Conservation (phyloP, 2,329 filamentous ascomycete species). For the Dryadomyces sulphureus region DNA sequence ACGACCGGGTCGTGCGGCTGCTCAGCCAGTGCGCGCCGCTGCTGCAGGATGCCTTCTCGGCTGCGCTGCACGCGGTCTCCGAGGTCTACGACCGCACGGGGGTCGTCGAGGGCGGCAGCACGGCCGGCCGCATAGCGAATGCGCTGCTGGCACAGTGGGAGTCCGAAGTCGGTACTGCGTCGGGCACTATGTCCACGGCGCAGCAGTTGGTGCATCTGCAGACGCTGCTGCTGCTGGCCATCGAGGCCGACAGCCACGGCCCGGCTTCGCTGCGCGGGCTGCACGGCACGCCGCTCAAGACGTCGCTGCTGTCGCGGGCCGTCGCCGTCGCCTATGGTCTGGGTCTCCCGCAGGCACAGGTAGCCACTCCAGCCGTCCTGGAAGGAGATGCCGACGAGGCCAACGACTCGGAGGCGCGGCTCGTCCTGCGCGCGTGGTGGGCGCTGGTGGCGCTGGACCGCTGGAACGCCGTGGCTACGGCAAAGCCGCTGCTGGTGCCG, state of each 20-base stretch:
- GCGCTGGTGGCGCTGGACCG: slow-evolving; percentile 56
- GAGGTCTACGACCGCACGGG: slow-evolving; percentile 27
- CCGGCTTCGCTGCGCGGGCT: slow-evolving; percentile 23
- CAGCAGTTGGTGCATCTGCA: slow-evolving; percentile 48
- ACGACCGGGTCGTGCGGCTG: slow-evolving; percentile 37
- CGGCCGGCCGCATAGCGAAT: slow-evolving; percentile 22
- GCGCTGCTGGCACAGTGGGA: slow-evolving; percentile 39
- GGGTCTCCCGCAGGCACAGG: slow-evolving; percentile 36
- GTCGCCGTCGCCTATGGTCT: slow-evolving; percentile 51
- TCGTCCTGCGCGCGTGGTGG: slow-evolving; percentile 57
- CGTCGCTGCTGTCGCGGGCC: slow-evolving; percentile 46
- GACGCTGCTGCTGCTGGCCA: slow-evolving; percentile 48
- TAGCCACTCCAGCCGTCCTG: not conserved
- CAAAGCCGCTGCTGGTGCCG: slow-evolving; percentile 46
- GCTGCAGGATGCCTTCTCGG: slow-evolving; percentile 49
- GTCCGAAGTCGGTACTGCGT: slow-evolving; percentile 21
- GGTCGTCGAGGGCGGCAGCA: slow-evolving; percentile 7
- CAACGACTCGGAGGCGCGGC: slow-evolving; percentile 42
- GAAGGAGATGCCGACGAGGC: slow-evolving; percentile 31
- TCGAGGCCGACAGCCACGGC: slow-evolving; percentile 48
- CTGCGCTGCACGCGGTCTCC: slow-evolving; percentile 46
- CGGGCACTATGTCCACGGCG: not conserved
- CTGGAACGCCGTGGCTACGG: slow-evolving; percentile 57
- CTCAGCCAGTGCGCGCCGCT: slow-evolving; percentile 39
- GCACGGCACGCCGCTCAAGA: slow-evolving; percentile 31